Evolutionary conservation across 2,329 filamentous ascomycete genomes (phyloP), one percentile per base, ranked within the genome.

Genomic region (Paraconiothyrium brasiliense): DNA sequence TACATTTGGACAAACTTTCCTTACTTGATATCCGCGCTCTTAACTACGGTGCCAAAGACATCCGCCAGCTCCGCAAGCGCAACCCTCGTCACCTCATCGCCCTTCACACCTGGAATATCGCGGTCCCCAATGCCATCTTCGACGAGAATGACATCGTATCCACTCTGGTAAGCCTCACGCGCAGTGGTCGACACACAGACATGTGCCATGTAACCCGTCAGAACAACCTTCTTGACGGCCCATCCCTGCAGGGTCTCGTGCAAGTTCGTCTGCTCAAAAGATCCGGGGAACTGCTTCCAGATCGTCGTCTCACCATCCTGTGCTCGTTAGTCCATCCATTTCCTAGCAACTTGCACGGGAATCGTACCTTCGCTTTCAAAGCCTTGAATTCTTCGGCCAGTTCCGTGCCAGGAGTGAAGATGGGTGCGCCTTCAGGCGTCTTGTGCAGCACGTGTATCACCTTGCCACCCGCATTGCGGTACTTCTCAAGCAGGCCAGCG

Each of bases 201-300:
- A 73, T 92, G 89, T 1, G 89, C 88, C 84, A 88, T 89, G 71
- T 89, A 89, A 0, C 86, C 87, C 0, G 80, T 81, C 56, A 90
- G 69, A 6, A 91, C 88, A 34, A 91, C 71, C 81, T 90, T 91
- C 67, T 85, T 86, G 54, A 78, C 80, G 0, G 81, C 84, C 35
- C 81, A 76, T 0, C 76, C 76, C 43, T 84, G 78, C n/a, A 91
- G 70, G 44, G 83, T 83, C 20, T 84, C 82, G 58, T 89, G 77
- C 24, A 92, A 75, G 50, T 86, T 81, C 0, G 89, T 92, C 47
- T 84, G 81, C 0, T 87, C 84, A 67, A 92, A 92, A 0, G 85
- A 82, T 13, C 84, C 85, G 0, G 89, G 87, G 39, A 84, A 81
- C 20, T 84, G 75, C 78, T 92, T 92, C 49, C 73, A 70, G 22